These are phyloP conservation scores for Malassezia equina DNA, from an alignment of 1,284 basidiomycete species.

Conservation along the genomic window DNA sequence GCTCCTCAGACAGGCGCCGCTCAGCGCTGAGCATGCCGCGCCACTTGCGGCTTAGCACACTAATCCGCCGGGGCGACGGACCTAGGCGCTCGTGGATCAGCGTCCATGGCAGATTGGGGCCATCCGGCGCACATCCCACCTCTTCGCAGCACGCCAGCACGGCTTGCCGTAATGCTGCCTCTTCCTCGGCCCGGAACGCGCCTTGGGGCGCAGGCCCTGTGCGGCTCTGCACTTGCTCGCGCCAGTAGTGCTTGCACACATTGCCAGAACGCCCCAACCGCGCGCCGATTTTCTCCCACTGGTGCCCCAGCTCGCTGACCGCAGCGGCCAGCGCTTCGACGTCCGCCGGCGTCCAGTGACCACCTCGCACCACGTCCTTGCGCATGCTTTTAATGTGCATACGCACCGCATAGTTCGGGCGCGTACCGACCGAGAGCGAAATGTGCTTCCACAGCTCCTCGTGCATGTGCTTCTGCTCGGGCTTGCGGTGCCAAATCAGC, in stretches of 20 bases:
- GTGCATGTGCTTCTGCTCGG: conserved; percentile 20
- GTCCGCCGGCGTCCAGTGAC: conserved; percentile 14
- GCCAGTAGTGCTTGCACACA: conserved; percentile 20
- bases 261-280: conserved; percentile 18
- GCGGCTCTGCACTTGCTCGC: conserved; percentile 16
- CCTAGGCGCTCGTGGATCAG: conserved; percentile 18
- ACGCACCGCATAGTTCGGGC: conserved; percentile 19
- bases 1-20: conserved; percentile 12
- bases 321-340: conserved; percentile 11
- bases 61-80: conserved; percentile 15
- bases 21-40: conserved; percentile 20
- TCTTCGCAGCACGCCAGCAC: conserved; percentile 14
- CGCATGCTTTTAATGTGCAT: conserved; percentile 20
- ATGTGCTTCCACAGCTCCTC: conserved; percentile 21
- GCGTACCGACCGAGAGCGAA: conserved; percentile 14
- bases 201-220: conserved; percentile 10
- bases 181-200: conserved; percentile 14
- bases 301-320: conserved; percentile 17
- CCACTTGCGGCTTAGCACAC: conserved; percentile 19
- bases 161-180: conserved; percentile 11
- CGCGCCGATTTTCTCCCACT: conserved; percentile 18
- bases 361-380: conserved; percentile 16
- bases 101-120: conserved; percentile 19
- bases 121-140: conserved; percentile 14
- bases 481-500: conserved; percentile 17